Evolutionary conservation across 2,329 filamentous ascomycete genomes (phyloP).

Genomic region (Purpureocillium takamizusanense): DNA sequence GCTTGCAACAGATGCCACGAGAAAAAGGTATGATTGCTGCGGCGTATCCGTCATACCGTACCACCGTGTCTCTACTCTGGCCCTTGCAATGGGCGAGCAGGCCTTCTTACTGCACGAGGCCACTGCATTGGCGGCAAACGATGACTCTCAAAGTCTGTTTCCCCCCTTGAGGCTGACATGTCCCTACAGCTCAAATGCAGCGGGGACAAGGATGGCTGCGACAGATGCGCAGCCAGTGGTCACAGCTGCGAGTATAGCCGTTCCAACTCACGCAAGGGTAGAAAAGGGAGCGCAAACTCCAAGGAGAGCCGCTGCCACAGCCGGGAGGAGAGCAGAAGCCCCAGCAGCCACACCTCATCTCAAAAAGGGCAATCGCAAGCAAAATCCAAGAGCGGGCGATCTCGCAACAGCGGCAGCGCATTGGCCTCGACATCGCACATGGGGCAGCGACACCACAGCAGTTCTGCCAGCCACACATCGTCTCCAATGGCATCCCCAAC

Average conservation of each 20-base stretch:
- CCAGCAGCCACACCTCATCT: neutral
- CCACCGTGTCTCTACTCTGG: too few relatives aligned
- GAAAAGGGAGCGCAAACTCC: conserved; percentile 9
- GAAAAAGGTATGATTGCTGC: conserved; percentile 17
- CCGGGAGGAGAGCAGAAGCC: conserved; percentile 3
- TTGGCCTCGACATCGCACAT: neutral
- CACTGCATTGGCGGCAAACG: too few relatives aligned
- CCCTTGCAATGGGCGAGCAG: too few relatives aligned
- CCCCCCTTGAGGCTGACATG: conserved; percentile 1
- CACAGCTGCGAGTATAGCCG: conserved; percentile 26
- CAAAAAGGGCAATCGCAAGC: neutral
- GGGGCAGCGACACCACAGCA: neutral
- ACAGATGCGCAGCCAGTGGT: conserved; percentile 20
- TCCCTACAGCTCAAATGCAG: conserved; percentile 24
- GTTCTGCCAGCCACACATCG: neutral
- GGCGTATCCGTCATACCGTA: too few relatives aligned
- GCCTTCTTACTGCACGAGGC: too few relatives aligned
- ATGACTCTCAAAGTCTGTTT: too few relatives aligned
- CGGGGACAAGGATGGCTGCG: conserved; percentile 27
- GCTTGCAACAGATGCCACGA: conserved; percentile 29
- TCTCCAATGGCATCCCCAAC: neutral
- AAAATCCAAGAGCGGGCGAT: conserved; percentile 1
- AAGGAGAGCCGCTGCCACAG: conserved; percentile 1
- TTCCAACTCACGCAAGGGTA: conserved; percentile 19
- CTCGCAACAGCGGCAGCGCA: neutral